Conservation (phyloP, 306 rosid genomes). For the Herpetospermum pedunculosum region DNA sequence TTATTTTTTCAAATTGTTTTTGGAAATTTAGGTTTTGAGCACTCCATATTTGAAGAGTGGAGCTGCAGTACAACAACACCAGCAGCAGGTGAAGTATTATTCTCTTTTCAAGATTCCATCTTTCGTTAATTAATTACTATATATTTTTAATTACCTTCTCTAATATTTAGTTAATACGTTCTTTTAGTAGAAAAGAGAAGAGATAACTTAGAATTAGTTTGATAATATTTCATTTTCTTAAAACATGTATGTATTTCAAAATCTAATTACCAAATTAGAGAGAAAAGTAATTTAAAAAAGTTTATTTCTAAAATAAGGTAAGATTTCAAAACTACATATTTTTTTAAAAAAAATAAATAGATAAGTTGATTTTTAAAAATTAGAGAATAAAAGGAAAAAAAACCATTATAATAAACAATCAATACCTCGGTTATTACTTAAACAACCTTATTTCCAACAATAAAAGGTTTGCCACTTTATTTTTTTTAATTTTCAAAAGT, state of each 20-base stretch:
- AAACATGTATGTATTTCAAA: no score
- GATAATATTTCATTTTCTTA: no score
- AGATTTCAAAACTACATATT: no score
- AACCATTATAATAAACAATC: neutral
- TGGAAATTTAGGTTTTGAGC: constrained; percentile 49
- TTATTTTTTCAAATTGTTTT: neutral
- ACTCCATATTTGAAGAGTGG: constrained; percentile 93
- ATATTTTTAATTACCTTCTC: neutral
- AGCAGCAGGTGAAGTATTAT: constrained; percentile 25
- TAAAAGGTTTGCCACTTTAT: no score
- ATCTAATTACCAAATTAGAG: neutral
- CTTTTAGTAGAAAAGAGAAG: neutral
- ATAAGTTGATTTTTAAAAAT: neutral
- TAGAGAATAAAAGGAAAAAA: neutral
- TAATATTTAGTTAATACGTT: neutral
- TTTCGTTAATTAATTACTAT: neutral
- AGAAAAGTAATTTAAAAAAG: no score
- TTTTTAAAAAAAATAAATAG: no score
- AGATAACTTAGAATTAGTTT: neutral
- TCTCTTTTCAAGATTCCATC: neutral
- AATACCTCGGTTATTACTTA: neutral
- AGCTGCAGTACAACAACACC: constrained; percentile 57
- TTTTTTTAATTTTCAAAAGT: no score
- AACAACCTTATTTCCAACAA: neutral
- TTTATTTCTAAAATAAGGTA: no score